Base-by-base conservation (phyloP, 2,329 filamentous ascomycete species). In the Aspergillus fumigatus region DNA sequence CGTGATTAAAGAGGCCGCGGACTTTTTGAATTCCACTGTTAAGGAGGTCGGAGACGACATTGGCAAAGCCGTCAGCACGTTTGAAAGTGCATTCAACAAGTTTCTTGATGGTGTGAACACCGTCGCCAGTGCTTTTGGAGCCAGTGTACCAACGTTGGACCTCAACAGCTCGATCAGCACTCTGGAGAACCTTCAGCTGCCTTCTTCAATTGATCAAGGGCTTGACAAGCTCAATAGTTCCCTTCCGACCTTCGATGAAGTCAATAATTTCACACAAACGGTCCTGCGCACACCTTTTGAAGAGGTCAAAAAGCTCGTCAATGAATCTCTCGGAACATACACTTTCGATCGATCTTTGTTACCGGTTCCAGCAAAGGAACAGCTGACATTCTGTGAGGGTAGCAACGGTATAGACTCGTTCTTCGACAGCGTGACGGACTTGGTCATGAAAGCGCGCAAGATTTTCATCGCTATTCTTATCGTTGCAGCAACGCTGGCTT, bases 361-460 rank as follows among this genome's bases (percentile, higher is more conserved):
- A 65, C 91, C 92, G 0, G 82, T 96, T 2, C 92, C 94, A 1
- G 78, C 87, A 65, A 96, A 96, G 77, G 83, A 95, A 73, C 78
- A 85, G 40, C 80, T 99, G 53, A 87, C 83, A 0, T 97, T 99
- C 77, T 99, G 94, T 78, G 90, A 90, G 45, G 85, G 91, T 69
- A 91, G 94, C 75, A 83, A 90, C 62, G 85, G 84, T 32, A 88
- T 99, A 73, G 85, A 87, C 68, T 80, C 86, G 61, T 97, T 97
- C 79, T 99, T 99, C 73, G 78, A 87, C 55, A 80, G 80, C 11
- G 79, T 97, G 1, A 84, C 85, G 51, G 75, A 84, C 26, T 79
- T 91, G 48, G 84, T 88, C n/a, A 76, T 81, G 53, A 82, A 83
- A 21, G 89, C 89, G 49, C 85, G 86, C 67, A 89, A 86, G 59